Conservation (phyloP, 2,329 filamentous ascomycete species). For the Colletotrichum zoysiae region DNA sequence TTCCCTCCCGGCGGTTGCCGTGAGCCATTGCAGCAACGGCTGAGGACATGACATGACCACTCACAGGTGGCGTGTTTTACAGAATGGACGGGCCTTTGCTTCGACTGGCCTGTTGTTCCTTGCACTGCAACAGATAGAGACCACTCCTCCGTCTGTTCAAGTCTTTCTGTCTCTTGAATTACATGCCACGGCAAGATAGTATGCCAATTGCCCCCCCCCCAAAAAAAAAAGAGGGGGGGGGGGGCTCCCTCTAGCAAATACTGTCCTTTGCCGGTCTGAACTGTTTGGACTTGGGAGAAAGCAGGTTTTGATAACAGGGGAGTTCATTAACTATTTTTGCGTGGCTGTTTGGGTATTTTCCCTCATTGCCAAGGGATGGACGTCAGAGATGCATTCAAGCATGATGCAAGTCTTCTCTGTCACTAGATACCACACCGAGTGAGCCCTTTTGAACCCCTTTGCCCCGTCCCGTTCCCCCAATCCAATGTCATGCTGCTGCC, state of each 20-base stretch:
- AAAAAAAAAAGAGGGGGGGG: too few relatives aligned
- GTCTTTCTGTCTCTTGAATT: background rate
- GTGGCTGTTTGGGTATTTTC: slow-evolving; percentile 3
- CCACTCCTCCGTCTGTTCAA: background rate
- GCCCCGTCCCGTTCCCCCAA: background rate
- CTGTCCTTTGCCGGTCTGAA: background rate
- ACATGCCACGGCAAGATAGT: background rate
- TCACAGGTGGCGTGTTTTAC: background rate
- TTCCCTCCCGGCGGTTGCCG: background rate
- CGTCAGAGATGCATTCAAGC: background rate
- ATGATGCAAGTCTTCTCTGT: background rate
- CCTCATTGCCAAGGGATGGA: slow-evolving; percentile 8
- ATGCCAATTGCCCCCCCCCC: background rate
- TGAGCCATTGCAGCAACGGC: background rate
- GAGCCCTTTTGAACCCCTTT: slow-evolving; percentile 24
- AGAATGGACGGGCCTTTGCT: background rate
- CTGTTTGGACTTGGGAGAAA: background rate
- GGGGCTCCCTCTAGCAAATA: background rate
- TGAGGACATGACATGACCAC: background rate
- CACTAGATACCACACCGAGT: background rate
- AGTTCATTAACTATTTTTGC: slow-evolving; percentile 39
- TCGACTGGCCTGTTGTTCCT: background rate
- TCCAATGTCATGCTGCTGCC: slow-evolving; percentile 13
- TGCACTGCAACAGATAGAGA: background rate
- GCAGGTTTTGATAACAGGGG: slow-evolving; percentile 15